phyloP scores from a whole-genome alignment of 495 filamentous ascomycete species.

The Penicillium daleae region DNA sequence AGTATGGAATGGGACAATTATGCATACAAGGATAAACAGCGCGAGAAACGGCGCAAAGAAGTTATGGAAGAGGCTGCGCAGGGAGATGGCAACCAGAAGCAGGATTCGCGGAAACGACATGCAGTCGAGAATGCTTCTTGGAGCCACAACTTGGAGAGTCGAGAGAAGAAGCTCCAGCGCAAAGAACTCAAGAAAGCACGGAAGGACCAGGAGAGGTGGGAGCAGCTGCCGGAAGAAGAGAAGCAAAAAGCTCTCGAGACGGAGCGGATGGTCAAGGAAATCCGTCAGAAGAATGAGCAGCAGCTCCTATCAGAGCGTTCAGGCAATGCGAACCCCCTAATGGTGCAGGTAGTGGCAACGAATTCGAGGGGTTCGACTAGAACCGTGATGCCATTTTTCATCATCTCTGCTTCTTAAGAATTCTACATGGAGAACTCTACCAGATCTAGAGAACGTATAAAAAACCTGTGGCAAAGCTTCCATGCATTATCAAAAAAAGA shows the following conservation, averaged over 20 bases:
- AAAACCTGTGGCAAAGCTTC: background rate
- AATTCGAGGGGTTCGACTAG: constrained; percentile 52
- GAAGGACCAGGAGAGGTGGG: constrained; percentile 68
- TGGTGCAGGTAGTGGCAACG: constrained; percentile 32
- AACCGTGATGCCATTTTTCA: background rate
- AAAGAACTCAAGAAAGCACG: constrained; percentile 75
- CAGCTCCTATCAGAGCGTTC: constrained; percentile 28
- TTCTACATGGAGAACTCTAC: too few relatives aligned
- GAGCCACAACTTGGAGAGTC: constrained; percentile 78
- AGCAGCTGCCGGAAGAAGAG: constrained; percentile 75
- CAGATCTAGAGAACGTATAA: too few relatives aligned
- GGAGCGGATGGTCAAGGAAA: constrained; percentile 70
- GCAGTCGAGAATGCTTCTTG: constrained; percentile 70
- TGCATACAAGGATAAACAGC: constrained; percentile 75
- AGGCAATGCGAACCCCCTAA: constrained; percentile 21
- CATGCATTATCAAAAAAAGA: background rate
- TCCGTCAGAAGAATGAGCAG: constrained; percentile 62
- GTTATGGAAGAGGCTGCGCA: constrained; percentile 51
- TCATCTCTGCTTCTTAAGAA: too few relatives aligned
- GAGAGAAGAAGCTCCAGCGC: constrained; percentile 65
- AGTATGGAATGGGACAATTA: constrained; percentile 62
- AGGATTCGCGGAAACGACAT: constrained; percentile 37
- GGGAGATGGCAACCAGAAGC: constrained; percentile 29
- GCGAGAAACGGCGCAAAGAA: constrained; percentile 71
- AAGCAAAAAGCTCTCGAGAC: constrained; percentile 70